These are phyloP conservation scores for Mycena albidolilacea DNA, from an alignment of 768 basidiomycete genomes.

Conservation along the genomic window DNA sequence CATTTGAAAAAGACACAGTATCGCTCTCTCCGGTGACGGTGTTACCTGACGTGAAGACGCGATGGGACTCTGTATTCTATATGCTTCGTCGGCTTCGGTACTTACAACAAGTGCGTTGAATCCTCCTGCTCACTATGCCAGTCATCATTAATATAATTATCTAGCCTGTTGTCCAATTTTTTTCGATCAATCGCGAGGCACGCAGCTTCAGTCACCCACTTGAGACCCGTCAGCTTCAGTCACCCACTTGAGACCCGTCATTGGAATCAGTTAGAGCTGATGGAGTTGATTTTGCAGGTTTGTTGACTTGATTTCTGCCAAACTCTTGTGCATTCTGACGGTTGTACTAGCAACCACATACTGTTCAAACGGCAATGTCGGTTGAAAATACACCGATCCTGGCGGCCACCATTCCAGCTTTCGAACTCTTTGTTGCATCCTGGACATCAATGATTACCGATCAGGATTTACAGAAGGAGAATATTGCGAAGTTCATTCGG, in stretches of 20 bases:
- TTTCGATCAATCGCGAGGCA: not conserved
- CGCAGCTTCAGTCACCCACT: too few relatives aligned
- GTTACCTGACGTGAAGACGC: not conserved
- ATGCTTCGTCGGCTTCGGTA: constrained; percentile 6
- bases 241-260: constrained; percentile 3
- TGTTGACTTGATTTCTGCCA: constrained; percentile 5
- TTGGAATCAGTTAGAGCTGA: constrained; percentile 2
- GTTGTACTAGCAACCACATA: constrained; percentile 16
- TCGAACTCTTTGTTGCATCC: constrained; percentile 6
- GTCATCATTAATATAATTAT: not conserved
- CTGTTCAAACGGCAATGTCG: constrained; percentile 2
- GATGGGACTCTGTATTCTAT: not conserved
- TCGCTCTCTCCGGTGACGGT: constrained; percentile 9
- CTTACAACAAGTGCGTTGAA: constrained; percentile 3
- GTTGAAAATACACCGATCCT: constrained; percentile 2
- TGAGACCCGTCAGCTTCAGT: constrained; percentile 4
- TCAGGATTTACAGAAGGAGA: constrained; percentile 4
- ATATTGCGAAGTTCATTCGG: not conserved
- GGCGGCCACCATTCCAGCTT: constrained; percentile 2
- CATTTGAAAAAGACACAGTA: constrained; percentile 9
- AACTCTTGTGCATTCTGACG: constrained; percentile 1
- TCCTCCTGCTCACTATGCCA: not conserved
- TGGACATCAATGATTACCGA: constrained; percentile 4
- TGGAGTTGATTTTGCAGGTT: constrained; percentile 7
- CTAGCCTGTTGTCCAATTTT: not conserved